Conservation (phyloP, 2,329 filamentous ascomycete genomes). For the Talaromyces sp. region DNA sequence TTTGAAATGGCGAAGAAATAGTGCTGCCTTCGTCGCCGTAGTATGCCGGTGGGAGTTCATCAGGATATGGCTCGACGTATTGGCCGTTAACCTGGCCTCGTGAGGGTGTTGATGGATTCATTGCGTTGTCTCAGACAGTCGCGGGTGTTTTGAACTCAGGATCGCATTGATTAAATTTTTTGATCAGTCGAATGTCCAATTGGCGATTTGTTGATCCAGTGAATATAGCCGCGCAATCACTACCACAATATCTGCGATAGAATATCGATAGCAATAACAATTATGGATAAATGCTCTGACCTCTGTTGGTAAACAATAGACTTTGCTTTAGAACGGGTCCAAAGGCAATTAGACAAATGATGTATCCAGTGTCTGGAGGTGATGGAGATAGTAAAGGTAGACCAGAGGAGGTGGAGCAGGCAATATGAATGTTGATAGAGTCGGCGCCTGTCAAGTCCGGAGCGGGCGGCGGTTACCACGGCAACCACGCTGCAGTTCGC, state of each 20-base stretch:
- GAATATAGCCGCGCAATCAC: no score
- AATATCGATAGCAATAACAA: neutral
- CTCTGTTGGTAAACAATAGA: neutral
- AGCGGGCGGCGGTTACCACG: conserved; percentile 10
- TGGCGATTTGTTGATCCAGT: neutral
- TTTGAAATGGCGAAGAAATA: conserved; percentile 31
- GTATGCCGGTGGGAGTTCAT: conserved; percentile 43
- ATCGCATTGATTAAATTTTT: neutral
- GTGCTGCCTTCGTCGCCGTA: conserved; percentile 25
- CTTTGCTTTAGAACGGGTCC: neutral
- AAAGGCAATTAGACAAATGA: neutral
- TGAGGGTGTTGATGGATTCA: conserved; percentile 22
- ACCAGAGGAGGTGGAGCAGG: neutral
- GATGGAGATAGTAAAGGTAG: neutral
- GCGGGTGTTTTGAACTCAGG: neutral
- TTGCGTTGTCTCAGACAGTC: conserved; percentile 16
- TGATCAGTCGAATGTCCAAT: neutral
- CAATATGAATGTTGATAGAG: conserved; percentile 10
- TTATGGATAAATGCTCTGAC: neutral
- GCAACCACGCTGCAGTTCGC: conserved; percentile 1
- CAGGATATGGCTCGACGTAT: conserved; percentile 30
- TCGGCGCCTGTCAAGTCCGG: neutral
- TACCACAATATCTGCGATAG: neutral
- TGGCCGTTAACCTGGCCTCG: conserved; percentile 24
- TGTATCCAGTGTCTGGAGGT: neutral